Percentiles rank a stretch among this genome's conserved stretches.
Evolutionary conservation across 305 asterid genomes (phyloP).

Genomic region (Fraxinus sp.): DNA sequence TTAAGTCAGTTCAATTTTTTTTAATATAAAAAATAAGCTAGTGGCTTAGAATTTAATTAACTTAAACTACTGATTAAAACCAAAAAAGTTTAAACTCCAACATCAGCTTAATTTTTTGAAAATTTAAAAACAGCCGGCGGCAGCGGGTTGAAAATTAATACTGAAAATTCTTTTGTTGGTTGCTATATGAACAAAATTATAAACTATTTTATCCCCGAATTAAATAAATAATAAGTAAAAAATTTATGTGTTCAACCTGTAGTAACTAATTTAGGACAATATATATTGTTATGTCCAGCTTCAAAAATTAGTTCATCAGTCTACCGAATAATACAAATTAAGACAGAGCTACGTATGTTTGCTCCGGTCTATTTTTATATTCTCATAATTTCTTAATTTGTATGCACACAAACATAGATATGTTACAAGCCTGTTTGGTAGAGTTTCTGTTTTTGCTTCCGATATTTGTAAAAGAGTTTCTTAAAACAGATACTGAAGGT

Average conservation of each 20-base stretch:
- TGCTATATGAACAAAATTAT: neutral
- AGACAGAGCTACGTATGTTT: neutral
- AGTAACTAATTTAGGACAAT: neutral
- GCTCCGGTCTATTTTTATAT: neutral
- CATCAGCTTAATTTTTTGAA: too few relatives aligned
- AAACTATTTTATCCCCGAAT: neutral
- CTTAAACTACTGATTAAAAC: neutral
- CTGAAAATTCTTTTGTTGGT: neutral
- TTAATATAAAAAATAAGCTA: neutral
- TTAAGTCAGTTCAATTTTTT: too few relatives aligned
- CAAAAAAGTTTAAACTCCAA: too few relatives aligned
- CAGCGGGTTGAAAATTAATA: neutral
- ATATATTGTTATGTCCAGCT: neutral
- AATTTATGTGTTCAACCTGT: neutral
- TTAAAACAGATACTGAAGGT: too few relatives aligned
- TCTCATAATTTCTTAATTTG: neutral
- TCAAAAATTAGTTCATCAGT: too few relatives aligned
- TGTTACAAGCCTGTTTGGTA: too few relatives aligned
- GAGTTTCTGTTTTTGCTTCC: too few relatives aligned
- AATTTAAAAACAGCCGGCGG: neutral
- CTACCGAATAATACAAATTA: neutral
- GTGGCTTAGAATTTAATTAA: neutral
- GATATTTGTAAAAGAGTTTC: neutral
- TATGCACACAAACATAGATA: neutral
- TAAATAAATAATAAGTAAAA: too few relatives aligned